Evolutionary conservation across 129 eudicot species (phyloP), one percentile per base, ranked within the genome.

Genomic region (Flaveria linearis): DNA sequence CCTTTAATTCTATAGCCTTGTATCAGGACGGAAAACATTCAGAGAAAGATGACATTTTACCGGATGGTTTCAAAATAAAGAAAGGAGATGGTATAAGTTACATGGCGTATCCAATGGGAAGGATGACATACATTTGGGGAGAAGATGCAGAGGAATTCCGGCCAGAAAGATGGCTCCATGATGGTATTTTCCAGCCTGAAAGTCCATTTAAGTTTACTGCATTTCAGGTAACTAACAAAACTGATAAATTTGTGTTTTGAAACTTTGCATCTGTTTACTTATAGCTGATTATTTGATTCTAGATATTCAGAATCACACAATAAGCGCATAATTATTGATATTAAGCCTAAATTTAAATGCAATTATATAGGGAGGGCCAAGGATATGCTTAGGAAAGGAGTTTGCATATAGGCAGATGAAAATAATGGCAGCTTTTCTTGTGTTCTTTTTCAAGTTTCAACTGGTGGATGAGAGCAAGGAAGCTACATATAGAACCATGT

Each of bases 401-500:
- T 86, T 88, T 86, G 88, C 93, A 41, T 88, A 86, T 25, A 79
- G 88, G 63, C 93, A 86, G 75, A 86, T 88, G 93, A 88, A 88
- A 68, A 82, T 86, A 15, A 66, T 84, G 75, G 83, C 90, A 12
- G 88, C 88, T 51, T 85, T 79, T 28, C 82, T 88, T 46, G 68
- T 88, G n/a, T 57, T 71, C 66, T 77, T 62, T 52, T 88, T 83
- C 78, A 79, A 70, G 69, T 84, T 88, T 46, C 70, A 74, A 76
- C 61, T 79, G 69, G 81, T 55, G 72, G 84, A 83, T 78, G 75
- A 83, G 72, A 52, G 28, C 41, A 78, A 80, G 66, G 83, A 86
- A 77, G 89, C 84, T 62, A 82, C 84, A 1, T 88, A 88, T 67
- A 69, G 82, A 73, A 81, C 83, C 75, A 88, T 82, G 89, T 72